Percentiles rank a stretch among this genome's conserved stretches.
These are phyloP conservation scores for Helianthus tuberosus DNA, from an alignment of 129 eudicot species.

Conservation along the genomic window DNA sequence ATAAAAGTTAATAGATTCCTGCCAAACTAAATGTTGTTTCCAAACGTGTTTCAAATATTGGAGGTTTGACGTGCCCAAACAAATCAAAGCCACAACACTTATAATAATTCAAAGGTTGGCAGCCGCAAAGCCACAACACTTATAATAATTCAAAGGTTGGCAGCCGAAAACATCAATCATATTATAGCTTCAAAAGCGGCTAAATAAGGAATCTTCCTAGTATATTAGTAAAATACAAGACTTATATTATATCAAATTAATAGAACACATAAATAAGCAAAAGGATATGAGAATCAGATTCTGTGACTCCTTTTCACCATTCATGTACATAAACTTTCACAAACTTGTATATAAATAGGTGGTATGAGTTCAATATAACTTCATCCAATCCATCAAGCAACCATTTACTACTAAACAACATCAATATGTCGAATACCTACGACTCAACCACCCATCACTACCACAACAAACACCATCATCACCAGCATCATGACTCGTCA, in stretches of 20 bases:
- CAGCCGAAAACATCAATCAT: background rate
- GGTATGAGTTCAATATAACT: slow-evolving; percentile 3
- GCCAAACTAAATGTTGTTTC: background rate
- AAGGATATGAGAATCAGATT: slow-evolving; percentile 15
- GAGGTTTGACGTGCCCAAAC: background rate
- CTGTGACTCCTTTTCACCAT: background rate
- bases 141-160: background rate
- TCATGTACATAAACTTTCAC: background rate
- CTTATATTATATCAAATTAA: slow-evolving; percentile 7
- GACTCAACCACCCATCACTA: slow-evolving; percentile 10
- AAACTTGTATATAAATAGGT: slow-evolving; percentile 6
- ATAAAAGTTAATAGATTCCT: background rate
- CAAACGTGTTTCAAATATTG: background rate
- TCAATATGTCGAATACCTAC: slow-evolving; percentile 22
- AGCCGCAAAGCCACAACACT: no score
- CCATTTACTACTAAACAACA: background rate
- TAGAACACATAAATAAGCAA: background rate
- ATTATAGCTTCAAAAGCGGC: background rate
- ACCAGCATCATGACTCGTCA: slow-evolving; percentile 4
- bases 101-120: no score
- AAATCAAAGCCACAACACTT: background rate
- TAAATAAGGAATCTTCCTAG: no score
- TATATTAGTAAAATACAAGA: background rate
- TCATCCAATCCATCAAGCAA: slow-evolving; percentile 14
- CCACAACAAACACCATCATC: background rate